Evolutionary conservation across 2,329 filamentous ascomycete species (phyloP), one percentile per base, ranked within the genome.

Genomic region (Colletotrichum sp.): DNA sequence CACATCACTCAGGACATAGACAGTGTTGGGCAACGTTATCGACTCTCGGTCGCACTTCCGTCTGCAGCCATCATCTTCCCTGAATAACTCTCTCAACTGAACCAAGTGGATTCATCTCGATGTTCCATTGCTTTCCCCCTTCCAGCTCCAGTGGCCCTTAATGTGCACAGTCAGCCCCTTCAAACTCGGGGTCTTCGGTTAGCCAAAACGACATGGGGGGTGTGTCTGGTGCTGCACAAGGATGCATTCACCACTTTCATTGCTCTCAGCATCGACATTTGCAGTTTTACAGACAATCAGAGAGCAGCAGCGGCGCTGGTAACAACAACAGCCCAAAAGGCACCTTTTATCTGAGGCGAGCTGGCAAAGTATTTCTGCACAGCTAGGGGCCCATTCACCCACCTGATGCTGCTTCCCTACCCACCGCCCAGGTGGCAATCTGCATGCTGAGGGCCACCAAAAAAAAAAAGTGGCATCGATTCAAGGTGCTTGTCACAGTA

Each of bases 401-500:
- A 58, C 58, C 56, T 52, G 16, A 68, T 64, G 73, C 69, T 26
- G 69, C 69, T 73, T 64, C 70, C 73, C 73, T 73, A 56, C 64
- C 56, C 43, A 34, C 36, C 28, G 14, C 67, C 34, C 70, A 58
- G 52, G 58, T 65, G 73, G 73, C 73, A 75, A 73, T 69, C 69
- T 69, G 58, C 34, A 73, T 65, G 59, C 36, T 36, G 61, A 55
- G 30, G 32, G n/a, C 38, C 43, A 48, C 43, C 43, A 38, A 34
- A 55, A 28, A 24, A 24, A 24, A 63, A 66, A 73, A 64, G 63
- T 38, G 58, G 58, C 58, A 69, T 34, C 56, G 18, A 69, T 48
- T 32, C 70, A 65, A 69, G 24, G 56, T 65, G 69, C 69, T 73
- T 59, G 58, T 73, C 48, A 75, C 63, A 69, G 73, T 75, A 63